Conservation (phyloP, 352 stramenopile species). For the Globisporangium emineosum region DNA sequence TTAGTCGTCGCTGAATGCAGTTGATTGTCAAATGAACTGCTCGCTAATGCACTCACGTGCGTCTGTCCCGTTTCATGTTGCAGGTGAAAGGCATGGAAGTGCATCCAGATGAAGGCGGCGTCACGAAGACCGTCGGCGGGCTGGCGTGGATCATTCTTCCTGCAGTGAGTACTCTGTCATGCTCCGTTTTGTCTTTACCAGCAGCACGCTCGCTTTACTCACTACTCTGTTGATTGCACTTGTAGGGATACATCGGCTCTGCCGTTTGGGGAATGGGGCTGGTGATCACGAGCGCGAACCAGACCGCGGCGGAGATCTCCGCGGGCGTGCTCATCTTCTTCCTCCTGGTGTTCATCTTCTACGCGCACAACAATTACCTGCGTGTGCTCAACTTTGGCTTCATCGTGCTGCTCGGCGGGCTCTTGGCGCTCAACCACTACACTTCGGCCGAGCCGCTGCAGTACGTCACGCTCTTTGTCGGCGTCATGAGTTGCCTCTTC, state of each 20-base stretch:
- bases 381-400: slow-evolving; percentile 80
- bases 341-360: slow-evolving; percentile 83
- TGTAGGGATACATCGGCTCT: slow-evolving; percentile 82
- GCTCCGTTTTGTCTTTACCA: background rate
- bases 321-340: slow-evolving; percentile 87
- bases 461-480: slow-evolving; percentile 87
- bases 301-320: slow-evolving; percentile 60
- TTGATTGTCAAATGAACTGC: background rate
- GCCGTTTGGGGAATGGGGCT: slow-evolving; percentile 85
- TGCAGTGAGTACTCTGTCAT: slow-evolving; percentile 34
- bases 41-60: background rate
- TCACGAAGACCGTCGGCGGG: slow-evolving; percentile 80
- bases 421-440: slow-evolving; percentile 68
- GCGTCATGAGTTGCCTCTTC: slow-evolving; percentile 90
- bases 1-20: background rate
- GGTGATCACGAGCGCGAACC: slow-evolving; percentile 64
- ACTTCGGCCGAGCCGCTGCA: slow-evolving; percentile 65
- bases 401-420: slow-evolving; percentile 73
- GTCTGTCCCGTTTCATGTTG: background rate
- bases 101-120: slow-evolving; percentile 83
- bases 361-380: slow-evolving; percentile 86
- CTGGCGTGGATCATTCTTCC: slow-evolving; percentile 72
- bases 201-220: background rate
- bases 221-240: background rate
- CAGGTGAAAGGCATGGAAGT: slow-evolving; percentile 88